Conservation (phyloP, 208 protist species). For the Balamuthia mandrillaris region DNA sequence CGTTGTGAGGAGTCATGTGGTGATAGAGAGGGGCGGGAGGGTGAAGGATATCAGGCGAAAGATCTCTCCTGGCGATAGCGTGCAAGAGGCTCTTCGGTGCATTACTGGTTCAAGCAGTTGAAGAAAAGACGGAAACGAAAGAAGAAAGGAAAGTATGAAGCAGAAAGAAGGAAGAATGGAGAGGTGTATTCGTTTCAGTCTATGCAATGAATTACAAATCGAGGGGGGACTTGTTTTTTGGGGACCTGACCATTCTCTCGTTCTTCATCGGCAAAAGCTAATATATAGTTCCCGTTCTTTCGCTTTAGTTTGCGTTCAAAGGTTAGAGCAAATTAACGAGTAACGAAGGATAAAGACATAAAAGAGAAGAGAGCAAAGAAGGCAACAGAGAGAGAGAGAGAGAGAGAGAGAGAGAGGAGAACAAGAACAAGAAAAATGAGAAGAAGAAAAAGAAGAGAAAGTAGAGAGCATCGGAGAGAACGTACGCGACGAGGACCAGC, state of each 20-base stretch:
- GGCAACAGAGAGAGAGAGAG: background rate
- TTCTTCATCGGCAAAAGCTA: slow-evolving; percentile 34
- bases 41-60: too few species aligned
- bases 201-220: slow-evolving; percentile 30
- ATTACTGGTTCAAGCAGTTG: too few species aligned
- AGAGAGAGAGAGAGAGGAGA: background rate
- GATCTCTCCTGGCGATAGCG: too few species aligned
- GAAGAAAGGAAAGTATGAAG: too few species aligned
- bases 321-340: too few species aligned
- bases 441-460: background rate
- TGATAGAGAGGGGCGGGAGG: too few species aligned
- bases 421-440: background rate
- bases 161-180: too few species aligned
- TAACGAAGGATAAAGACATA: background rate
- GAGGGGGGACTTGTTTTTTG: slow-evolving; percentile 24
- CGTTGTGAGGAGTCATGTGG: too few species aligned
- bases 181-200: too few species aligned
- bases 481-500: slow-evolving; percentile 15
- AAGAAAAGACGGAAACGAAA: too few species aligned
- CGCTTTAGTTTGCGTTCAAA: background rate
- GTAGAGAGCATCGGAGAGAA: background rate
- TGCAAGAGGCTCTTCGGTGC: too few species aligned
- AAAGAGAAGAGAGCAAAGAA: background rate
- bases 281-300: slow-evolving; percentile 37
- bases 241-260: slow-evolving; percentile 13